A percentile compares a stretch with the other conserved stretches of the same genome.
phyloP scores from a whole-genome alignment of 2,329 filamentous ascomycete genomes.

The Cladobotryum mycophilum region DNA sequence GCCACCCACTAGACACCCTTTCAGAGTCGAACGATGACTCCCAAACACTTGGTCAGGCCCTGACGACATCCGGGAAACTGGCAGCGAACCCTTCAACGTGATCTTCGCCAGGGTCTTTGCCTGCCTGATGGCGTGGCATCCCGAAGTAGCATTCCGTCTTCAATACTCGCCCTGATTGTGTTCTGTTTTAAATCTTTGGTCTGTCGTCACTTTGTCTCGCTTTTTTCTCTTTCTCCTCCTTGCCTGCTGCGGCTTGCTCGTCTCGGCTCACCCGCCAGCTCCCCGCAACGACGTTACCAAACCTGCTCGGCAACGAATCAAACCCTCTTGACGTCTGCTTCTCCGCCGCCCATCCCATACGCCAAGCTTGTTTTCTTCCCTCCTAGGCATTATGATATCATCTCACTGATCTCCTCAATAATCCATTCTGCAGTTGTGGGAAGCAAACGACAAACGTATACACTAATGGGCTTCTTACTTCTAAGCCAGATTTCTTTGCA shows the following conservation, averaged over 20 bases:
- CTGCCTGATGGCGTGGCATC: conserved; percentile 1
- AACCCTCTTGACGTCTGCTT: background rate
- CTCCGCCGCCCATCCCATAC: background rate
- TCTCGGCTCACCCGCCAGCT: background rate
- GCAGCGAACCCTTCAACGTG: conserved; percentile 9
- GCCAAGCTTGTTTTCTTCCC: background rate
- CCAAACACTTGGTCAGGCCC: conserved; percentile 3
- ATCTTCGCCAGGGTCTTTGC: conserved; percentile 2
- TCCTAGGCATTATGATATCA: conserved; percentile 16
- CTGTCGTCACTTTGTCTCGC: conserved; percentile 10
- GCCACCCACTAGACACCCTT: background rate
- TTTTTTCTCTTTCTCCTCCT: background rate
- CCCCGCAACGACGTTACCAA: too few species aligned
- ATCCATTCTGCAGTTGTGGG: background rate
- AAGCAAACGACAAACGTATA: background rate
- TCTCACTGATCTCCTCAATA: conserved; percentile 2
- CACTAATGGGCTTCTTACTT: background rate
- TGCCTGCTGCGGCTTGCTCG: conserved; percentile 8
- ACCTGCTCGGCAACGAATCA: conserved; percentile 1
- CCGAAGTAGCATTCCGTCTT: conserved; percentile 2
- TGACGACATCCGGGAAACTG: conserved; percentile 10
- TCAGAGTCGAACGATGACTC: background rate
- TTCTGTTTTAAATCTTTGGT: too few species aligned
- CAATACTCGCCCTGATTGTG: background rate
- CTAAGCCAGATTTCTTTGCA: background rate